Percentiles rank a stretch among this genome's conserved stretches.
phyloP scores from a whole-genome alignment of 1,284 basidiomycete genomes.

The Ganoderma boninense region DNA sequence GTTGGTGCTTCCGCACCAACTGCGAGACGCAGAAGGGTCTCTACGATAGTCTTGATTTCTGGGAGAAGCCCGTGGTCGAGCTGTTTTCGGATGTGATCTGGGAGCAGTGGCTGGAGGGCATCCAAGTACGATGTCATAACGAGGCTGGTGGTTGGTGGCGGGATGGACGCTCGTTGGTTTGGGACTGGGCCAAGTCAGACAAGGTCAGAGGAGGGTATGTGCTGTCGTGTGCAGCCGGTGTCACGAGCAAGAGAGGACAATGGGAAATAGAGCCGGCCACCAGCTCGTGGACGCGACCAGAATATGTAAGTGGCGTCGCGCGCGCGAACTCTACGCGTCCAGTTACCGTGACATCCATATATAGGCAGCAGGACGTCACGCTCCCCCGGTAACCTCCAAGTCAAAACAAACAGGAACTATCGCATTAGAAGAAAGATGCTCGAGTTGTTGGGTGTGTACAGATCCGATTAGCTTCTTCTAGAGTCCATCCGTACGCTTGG shows the following conservation, averaged over 20 bases:
- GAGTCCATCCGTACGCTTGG: background rate
- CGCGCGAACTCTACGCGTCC: slow-evolving; percentile 3
- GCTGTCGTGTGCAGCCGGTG: background rate
- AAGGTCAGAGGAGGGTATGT: slow-evolving; percentile 1
- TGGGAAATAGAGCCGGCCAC: background rate
- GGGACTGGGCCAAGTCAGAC: background rate
- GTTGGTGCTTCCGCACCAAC: slow-evolving; percentile 32
- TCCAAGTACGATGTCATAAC: slow-evolving; percentile 26
- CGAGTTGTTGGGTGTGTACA: slow-evolving; percentile 8
- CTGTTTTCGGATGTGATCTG: slow-evolving; percentile 22
- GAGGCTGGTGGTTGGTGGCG: background rate
- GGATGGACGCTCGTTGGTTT: background rate
- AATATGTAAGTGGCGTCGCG: background rate
- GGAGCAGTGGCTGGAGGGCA: slow-evolving; percentile 26
- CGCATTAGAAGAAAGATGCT: background rate
- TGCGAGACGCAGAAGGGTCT: slow-evolving; percentile 36
- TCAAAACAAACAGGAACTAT: too few species aligned
- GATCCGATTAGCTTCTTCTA: slow-evolving; percentile 11
- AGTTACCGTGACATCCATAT: slow-evolving; percentile 11
- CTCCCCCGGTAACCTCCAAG: background rate
- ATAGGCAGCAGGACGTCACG: slow-evolving; percentile 12
- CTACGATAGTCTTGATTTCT: slow-evolving; percentile 27
- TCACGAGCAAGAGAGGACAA: background rate
- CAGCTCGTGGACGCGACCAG: slow-evolving; percentile 6
- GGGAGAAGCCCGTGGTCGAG: slow-evolving; percentile 28